Evolutionary conservation across 2,329 filamentous ascomycete genomes (phyloP).

Genomic region (Aspergillus versicolor): DNA sequence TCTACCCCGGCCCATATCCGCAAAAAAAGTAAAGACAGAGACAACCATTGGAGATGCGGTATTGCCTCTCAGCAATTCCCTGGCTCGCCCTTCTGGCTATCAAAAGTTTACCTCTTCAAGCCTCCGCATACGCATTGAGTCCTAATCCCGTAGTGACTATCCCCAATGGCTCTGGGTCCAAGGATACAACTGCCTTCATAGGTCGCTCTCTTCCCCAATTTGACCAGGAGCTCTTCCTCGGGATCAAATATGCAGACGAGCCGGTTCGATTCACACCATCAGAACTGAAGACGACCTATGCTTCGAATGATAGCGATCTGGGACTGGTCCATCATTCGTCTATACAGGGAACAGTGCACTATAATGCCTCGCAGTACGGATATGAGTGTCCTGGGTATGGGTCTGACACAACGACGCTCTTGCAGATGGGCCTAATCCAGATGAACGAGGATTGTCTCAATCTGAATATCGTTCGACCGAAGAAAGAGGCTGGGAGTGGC

Average conservation of each 20-base stretch:
- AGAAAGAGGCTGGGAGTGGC: neutral
- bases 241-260: slow-evolving; percentile 31
- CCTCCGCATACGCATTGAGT: neutral
- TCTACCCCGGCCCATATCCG: neutral
- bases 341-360: slow-evolving; percentile 12
- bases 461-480: slow-evolving; percentile 28
- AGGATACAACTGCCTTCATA: slow-evolving; percentile 22
- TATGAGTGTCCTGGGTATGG: slow-evolving; percentile 33
- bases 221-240: slow-evolving; percentile 29
- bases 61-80: neutral
- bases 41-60: neutral
- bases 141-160: slow-evolving; percentile 3
- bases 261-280: slow-evolving; percentile 27
- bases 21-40: neutral
- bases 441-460: slow-evolving; percentile 29
- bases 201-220: slow-evolving; percentile 28
- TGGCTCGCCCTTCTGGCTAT: slow-evolving; percentile 4
- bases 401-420: slow-evolving; percentile 26
- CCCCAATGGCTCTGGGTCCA: neutral
- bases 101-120: neutral
- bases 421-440: slow-evolving; percentile 19
- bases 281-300: slow-evolving; percentile 22
- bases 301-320: slow-evolving; percentile 22
- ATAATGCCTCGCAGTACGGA: slow-evolving; percentile 32
- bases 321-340: slow-evolving; percentile 11